Conservation (phyloP, 441 rosid species). For the Theobroma grandiflorum region DNA sequence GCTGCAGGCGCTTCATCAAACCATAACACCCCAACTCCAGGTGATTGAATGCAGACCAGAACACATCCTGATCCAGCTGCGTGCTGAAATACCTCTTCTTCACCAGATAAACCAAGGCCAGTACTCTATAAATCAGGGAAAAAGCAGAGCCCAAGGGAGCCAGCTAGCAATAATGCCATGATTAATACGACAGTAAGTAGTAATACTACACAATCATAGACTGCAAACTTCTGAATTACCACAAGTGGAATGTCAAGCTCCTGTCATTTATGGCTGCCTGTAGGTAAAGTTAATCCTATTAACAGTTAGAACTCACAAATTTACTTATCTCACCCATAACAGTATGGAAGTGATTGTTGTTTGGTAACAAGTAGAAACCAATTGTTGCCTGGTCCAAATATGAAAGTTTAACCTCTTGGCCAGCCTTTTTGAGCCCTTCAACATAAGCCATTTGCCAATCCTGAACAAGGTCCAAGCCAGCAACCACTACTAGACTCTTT, state of each 20-base stretch:
- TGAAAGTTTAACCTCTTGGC: constrained; percentile 60
- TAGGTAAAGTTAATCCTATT: constrained; percentile 37
- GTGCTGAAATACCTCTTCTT: constrained; percentile 41
- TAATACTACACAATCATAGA: constrained; percentile 41
- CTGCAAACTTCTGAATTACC: constrained; percentile 32
- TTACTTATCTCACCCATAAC: constrained; percentile 67
- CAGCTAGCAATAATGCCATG: constrained; percentile 25
- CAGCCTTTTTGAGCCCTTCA: constrained; percentile 61
- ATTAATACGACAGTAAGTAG: constrained; percentile 37
- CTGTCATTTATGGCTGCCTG: constrained; percentile 37
- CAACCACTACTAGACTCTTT: constrained; percentile 69
- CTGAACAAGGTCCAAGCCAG: constrained; percentile 67
- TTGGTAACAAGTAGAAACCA: constrained; percentile 73
- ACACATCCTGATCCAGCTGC: constrained; percentile 41
- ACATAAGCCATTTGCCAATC: constrained; percentile 72
- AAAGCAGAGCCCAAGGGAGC: constrained; percentile 29
- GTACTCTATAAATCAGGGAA: constrained; percentile 24
- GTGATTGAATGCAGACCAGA: constrained; percentile 27
- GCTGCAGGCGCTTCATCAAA: constrained; percentile 37
- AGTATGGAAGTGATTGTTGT: constrained; percentile 57
- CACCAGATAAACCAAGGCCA: constrained; percentile 34
- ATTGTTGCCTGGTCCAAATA: constrained; percentile 65
- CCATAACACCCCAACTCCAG: constrained; percentile 35
- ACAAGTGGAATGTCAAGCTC: constrained; percentile 41
- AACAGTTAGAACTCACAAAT: constrained; percentile 55